Percentiles rank a stretch among this genome's conserved stretches.
Evolutionary conservation across 1,139 yeast species (phyloP).

Genomic region (Suhomyces wounanorum): DNA sequence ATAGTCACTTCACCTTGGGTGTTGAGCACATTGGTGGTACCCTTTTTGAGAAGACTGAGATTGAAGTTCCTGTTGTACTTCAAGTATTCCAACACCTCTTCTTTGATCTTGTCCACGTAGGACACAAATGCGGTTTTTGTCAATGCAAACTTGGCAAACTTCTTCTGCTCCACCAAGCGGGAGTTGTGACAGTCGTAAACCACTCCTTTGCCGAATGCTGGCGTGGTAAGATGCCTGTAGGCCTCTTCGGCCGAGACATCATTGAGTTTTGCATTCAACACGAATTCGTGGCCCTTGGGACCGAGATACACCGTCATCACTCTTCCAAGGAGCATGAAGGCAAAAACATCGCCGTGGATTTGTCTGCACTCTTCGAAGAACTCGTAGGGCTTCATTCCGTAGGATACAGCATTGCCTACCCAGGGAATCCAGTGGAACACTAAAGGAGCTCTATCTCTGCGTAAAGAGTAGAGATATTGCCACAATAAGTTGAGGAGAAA

Average conservation of each 20-base stretch:
- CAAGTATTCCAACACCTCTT: conserved; percentile 71
- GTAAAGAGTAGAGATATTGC: conserved; percentile 68
- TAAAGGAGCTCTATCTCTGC: conserved; percentile 82
- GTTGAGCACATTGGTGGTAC: conserved; percentile 68
- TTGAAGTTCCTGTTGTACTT: conserved; percentile 43
- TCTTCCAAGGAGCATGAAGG: conserved; percentile 84
- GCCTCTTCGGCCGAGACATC: conserved; percentile 98
- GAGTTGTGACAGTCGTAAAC: conserved; percentile 94
- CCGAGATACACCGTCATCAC: conserved; percentile 95
- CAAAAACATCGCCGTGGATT: conserved; percentile 88
- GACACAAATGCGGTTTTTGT: conserved; percentile 78
- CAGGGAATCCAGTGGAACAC: conserved; percentile 94
- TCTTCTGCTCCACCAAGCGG: conserved; percentile 95
- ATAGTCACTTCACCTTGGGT: conserved; percentile 94
- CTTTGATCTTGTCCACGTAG: conserved; percentile 85
- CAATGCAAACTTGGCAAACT: conserved; percentile 88
- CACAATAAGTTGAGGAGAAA: conserved; percentile 57
- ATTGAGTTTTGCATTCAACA: conserved; percentile 82
- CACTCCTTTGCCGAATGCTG: conserved; percentile 96
- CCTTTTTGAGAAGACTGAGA: conserved; percentile 36
- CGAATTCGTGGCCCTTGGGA: conserved; percentile 96
- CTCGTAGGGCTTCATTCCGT: conserved; percentile 90
- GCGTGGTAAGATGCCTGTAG: conserved; percentile 90
- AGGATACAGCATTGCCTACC: conserved; percentile 86
- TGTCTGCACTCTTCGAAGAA: conserved; percentile 77